Evolutionary conservation across 805 yeast species (phyloP).

Genomic region (Kluyveromyces siamensis): DNA sequence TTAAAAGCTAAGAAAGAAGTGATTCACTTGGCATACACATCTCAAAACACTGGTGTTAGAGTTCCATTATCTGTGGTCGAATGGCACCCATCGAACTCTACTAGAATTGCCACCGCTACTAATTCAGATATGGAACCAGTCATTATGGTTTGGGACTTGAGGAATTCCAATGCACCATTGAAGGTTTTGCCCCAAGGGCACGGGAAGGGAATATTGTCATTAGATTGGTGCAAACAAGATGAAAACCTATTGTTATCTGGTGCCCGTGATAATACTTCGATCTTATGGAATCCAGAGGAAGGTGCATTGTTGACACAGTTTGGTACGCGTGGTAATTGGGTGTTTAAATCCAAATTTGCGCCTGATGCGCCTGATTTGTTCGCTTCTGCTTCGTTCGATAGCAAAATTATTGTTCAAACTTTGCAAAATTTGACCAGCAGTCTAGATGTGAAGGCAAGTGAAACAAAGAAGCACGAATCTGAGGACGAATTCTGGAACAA

Average conservation of each 20-base stretch:
- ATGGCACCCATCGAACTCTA: conserved; percentile 91
- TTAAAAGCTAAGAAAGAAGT: conserved; percentile 81
- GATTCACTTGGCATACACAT: conserved; percentile 67
- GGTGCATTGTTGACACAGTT: conserved; percentile 74
- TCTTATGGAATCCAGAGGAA: conserved; percentile 81
- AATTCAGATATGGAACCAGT: conserved; percentile 73
- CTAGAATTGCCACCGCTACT: conserved; percentile 81
- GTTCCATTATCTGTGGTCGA: conserved; percentile 73
- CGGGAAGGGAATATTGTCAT: conserved; percentile 74
- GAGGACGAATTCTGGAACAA: conserved; percentile 86
- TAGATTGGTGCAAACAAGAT: conserved; percentile 92
- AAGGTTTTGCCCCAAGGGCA: conserved; percentile 59
- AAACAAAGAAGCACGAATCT: conserved; percentile 24
- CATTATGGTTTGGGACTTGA: conserved; percentile 85
- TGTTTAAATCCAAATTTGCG: conserved; percentile 80
- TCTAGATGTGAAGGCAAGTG: conserved; percentile 22
- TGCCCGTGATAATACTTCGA: conserved; percentile 83
- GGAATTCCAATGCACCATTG: conserved; percentile 91
- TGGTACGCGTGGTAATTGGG: conserved; percentile 92
- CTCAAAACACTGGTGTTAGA: conserved; percentile 39
- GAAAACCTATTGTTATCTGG: conserved; percentile 71
- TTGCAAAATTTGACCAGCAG: conserved; percentile 53
- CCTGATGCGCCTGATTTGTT: conserved; percentile 82
- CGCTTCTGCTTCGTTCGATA: conserved; percentile 83
- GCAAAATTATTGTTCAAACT: conserved; percentile 71